Percentiles rank a stretch among this genome's conserved stretches.
Evolutionary conservation across 495 filamentous ascomycete genomes (phyloP).

Genomic region (Xylaria venustula): DNA sequence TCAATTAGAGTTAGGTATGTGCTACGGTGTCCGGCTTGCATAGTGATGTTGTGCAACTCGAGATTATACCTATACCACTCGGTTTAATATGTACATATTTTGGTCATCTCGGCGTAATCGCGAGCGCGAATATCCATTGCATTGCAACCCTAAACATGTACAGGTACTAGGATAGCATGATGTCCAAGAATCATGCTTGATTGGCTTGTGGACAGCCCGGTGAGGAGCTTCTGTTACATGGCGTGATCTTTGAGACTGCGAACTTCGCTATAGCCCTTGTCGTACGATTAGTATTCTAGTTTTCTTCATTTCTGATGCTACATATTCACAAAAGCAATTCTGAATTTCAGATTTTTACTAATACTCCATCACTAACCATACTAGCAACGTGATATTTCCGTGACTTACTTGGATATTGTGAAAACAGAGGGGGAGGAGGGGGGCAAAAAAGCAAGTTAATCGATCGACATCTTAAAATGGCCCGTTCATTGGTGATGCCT

Average conservation of each 20-base stretch:
- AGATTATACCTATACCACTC: not conserved
- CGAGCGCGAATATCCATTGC: not conserved
- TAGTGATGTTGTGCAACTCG: conserved; percentile 4
- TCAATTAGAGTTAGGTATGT: not conserved
- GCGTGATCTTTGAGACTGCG: not conserved
- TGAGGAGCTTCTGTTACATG: conserved; percentile 1
- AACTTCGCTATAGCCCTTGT: not conserved
- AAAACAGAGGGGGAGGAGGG: no score
- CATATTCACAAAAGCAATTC: not conserved
- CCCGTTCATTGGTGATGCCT: not conserved
- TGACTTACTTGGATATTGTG: no score
- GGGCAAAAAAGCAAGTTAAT: conserved; percentile 2
- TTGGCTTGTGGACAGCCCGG: not conserved
- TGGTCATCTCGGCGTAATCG: not conserved
- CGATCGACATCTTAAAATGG: not conserved
- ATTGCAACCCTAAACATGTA: not conserved
- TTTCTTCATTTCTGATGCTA: not conserved
- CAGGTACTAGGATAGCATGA: not conserved
- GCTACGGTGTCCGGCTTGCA: not conserved
- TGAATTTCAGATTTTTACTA: not conserved
- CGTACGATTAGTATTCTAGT: not conserved
- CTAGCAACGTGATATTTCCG: not conserved
- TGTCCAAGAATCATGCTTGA: not conserved
- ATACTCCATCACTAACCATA: not conserved
- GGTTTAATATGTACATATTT: not conserved